A percentile compares a stretch with the other conserved stretches of the same genome.
phyloP scores from a whole-genome alignment of 306 rosid species.

The Datisca glomerata region DNA sequence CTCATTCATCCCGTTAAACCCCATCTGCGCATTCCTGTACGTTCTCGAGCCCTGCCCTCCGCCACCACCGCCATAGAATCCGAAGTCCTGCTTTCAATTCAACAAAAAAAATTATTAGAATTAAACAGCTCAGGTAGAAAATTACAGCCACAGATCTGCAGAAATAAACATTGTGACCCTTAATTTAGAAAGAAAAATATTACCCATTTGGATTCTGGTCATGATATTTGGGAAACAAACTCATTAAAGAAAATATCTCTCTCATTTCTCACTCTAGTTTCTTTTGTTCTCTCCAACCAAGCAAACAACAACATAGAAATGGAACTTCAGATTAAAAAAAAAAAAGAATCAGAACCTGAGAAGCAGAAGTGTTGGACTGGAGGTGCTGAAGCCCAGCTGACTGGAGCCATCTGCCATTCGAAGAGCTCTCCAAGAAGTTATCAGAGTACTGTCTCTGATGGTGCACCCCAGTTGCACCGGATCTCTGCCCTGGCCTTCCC shows the following conservation, averaged over 20 bases:
- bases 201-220: neutral
- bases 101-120: conserved; percentile 14
- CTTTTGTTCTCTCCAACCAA: neutral
- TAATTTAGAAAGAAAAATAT: neutral
- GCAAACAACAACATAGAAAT: neutral
- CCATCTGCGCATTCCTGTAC: conserved; percentile 60
- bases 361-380: conserved; percentile 45
- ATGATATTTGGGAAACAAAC: no score
- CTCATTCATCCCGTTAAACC: conserved; percentile 49
- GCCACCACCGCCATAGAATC: conserved; percentile 43
- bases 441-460: conserved; percentile 92
- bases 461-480: conserved; percentile 65
- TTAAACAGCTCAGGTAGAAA: conserved; percentile 13
- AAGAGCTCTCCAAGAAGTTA: conserved; percentile 44
- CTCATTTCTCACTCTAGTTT: no score
- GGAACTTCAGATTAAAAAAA: neutral
- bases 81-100: conserved; percentile 57
- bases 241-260: no score
- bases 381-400: conserved; percentile 94
- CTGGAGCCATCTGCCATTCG: conserved; percentile 80
- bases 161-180: conserved; percentile 6
- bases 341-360: conserved; percentile 40
- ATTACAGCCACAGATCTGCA: conserved; percentile 23
- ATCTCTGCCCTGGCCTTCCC: conserved; percentile 87
- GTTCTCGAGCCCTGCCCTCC: conserved; percentile 70